phyloP scores from a whole-genome alignment of 495 filamentous ascomycete species.

The Trichodelitschia bisporula region DNA sequence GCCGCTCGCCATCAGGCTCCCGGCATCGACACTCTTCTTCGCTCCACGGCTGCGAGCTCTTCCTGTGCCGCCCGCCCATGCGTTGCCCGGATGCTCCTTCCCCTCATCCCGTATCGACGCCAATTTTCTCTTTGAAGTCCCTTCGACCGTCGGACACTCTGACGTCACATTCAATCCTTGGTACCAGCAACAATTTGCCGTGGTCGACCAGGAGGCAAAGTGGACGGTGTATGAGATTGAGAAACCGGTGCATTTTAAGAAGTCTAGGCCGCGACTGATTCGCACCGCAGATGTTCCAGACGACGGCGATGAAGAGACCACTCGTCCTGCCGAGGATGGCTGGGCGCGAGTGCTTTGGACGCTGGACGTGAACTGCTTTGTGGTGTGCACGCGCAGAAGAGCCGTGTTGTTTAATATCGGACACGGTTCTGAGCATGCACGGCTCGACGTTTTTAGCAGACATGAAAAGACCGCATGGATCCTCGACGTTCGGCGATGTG shows the following conservation, averaged over 20 bases:
- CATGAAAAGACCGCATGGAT: too few relatives aligned
- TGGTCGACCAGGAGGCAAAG: slow-evolving; percentile 44
- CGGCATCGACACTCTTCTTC: too few relatives aligned
- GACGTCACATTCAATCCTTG: slow-evolving; percentile 65
- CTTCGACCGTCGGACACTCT: too few relatives aligned
- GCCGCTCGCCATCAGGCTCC: too few relatives aligned
- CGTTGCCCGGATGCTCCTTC: too few relatives aligned
- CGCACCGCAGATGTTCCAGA: not conserved
- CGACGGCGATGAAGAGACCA: not conserved
- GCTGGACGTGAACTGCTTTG: slow-evolving; percentile 10
- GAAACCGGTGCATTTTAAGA: slow-evolving; percentile 1
- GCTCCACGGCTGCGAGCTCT: too few relatives aligned
- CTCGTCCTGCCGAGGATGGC: slow-evolving; percentile 10
- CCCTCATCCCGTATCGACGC: too few relatives aligned
- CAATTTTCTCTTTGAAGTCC: too few relatives aligned
- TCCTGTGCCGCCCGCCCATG: too few relatives aligned
- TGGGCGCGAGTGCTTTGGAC: slow-evolving; percentile 18
- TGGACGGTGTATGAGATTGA: slow-evolving; percentile 41
- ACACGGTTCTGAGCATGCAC: too few relatives aligned
- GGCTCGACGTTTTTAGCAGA: too few relatives aligned
- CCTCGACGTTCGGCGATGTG: too few relatives aligned
- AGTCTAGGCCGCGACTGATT: not conserved
- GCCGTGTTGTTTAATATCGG: slow-evolving; percentile 10
- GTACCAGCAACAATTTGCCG: slow-evolving; percentile 38
- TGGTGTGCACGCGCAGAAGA: slow-evolving; percentile 12